Evolutionary conservation across 768 basidiomycete species (phyloP).

Genomic region (Russula virescens): DNA sequence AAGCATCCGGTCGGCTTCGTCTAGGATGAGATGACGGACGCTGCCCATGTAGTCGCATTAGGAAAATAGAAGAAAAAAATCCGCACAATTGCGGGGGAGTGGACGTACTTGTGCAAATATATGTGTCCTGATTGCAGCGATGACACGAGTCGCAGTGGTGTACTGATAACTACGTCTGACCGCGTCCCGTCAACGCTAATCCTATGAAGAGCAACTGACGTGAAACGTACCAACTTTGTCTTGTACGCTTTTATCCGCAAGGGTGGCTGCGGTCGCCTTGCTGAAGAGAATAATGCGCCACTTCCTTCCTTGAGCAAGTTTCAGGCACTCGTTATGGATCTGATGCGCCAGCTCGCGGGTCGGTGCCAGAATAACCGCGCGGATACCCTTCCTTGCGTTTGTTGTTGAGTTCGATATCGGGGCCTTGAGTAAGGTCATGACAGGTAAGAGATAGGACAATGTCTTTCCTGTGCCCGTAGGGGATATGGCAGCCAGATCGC

Average conservation of each 20-base stretch:
- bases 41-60: constrained; percentile 36
- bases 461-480: constrained; percentile 99
- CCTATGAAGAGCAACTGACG: neutral
- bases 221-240: constrained; percentile 68
- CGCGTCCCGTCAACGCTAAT: constrained; percentile 6
- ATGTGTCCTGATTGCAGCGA: constrained; percentile 65
- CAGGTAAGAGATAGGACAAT: constrained; percentile 81
- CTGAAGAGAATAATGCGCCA: constrained; percentile 81
- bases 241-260: constrained; percentile 63
- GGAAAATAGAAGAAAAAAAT: neutral
- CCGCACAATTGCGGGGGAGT: neutral
- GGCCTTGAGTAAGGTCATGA: constrained; percentile 53
- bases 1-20: constrained; percentile 89
- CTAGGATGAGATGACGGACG: constrained; percentile 79
- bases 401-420: constrained; percentile 47
- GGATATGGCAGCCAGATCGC: constrained; percentile 90
- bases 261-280: constrained; percentile 82
- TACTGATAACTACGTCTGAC: constrained; percentile 88
- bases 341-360: constrained; percentile 96
- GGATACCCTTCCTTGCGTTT: constrained; percentile 51
- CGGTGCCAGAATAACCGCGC: constrained; percentile 81
- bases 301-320: constrained; percentile 72
- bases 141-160: constrained; percentile 82
- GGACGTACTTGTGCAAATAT: constrained; percentile 64
- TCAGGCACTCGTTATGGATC: constrained; percentile 86